A percentile compares a stretch with the other conserved stretches of the same genome.
phyloP scores from a whole-genome alignment of 2,329 filamentous ascomycete species.

The Talaromyces rugulosus region DNA sequence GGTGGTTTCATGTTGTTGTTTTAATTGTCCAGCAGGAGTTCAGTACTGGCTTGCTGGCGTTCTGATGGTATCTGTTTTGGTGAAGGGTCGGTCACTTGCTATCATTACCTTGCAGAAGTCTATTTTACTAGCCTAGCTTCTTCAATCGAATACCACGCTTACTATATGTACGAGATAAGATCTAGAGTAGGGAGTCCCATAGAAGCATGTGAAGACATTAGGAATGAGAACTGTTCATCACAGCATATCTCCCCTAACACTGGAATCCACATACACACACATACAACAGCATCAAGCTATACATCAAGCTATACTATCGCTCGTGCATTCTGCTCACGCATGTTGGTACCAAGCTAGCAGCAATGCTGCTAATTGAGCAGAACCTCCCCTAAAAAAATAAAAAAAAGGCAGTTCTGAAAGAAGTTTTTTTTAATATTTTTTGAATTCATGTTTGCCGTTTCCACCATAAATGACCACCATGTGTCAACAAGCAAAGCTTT shows the following conservation, averaged over 20 bases:
- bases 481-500: slow-evolving; percentile 13
- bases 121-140: not conserved
- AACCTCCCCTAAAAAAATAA: not conserved
- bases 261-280: not conserved
- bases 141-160: not conserved
- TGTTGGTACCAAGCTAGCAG: not conserved
- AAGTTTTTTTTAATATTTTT: slow-evolving; percentile 35
- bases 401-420: slow-evolving; percentile 11
- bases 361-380: not conserved
- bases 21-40: not conserved
- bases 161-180: not conserved
- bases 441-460: slow-evolving; percentile 26
- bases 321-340: not conserved
- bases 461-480: slow-evolving; percentile 14
- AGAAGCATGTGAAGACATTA: not conserved
- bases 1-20: not conserved
- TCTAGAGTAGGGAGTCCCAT: not conserved
- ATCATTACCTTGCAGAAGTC: not conserved
- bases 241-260: not conserved
- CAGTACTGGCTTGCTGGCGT: not conserved
- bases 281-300: not conserved
- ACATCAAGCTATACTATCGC: not conserved
- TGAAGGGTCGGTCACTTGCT: no score
- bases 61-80: not conserved
- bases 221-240: not conserved